Evolutionary conservation across 1,284 basidiomycete genomes (phyloP), one percentile per base, ranked within the genome.

Genomic region (Sanghuangporus baumii): DNA sequence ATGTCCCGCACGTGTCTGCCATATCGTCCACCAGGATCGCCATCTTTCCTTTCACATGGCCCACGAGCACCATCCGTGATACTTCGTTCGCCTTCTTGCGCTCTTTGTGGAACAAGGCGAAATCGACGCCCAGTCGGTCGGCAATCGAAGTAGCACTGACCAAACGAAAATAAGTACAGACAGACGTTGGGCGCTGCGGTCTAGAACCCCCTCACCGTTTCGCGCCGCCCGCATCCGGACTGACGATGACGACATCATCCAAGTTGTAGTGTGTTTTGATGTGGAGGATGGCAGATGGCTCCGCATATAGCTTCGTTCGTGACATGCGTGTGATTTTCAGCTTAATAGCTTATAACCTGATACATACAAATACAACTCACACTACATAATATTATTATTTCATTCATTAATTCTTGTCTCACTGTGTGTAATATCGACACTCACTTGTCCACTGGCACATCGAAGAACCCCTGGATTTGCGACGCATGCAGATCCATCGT

Each of bases 1-100:
- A 84, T 63, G 97, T 99, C 50, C 97, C 97, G 73, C 97, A 99
- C 48, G 97, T 99, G 76, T 99, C 97, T 58, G 97, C 95, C 97
- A 99, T 99, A 79, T 99, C 97, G 81, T 99, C 97, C 58, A 99
- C 96, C n/a, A 99, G 82, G 66, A 99, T 94, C 62, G 96, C 97
- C 50, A 90, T 84, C 79, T 99, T 99, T 75, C 89, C 94, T 71
- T 87, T 87, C 67, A 96, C 96, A 70, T 91, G 87, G 5, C 97
- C 97, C 64, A 99, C 97, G 58, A 99, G 87, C 55, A 99, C 88
- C 97, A 99, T 99, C 64, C 97, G 89, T 58, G 96, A 98, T 20
- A 99, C 96, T 71, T 98, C 94, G 78, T 98, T 99, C 46, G 96
- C 97, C 82, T 97, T 98, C 79, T 98, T 99, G 65, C 97, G 90